These are phyloP conservation scores for Salvia splendens DNA, from an alignment of 257 asterid genomes.

Conservation along the genomic window DNA sequence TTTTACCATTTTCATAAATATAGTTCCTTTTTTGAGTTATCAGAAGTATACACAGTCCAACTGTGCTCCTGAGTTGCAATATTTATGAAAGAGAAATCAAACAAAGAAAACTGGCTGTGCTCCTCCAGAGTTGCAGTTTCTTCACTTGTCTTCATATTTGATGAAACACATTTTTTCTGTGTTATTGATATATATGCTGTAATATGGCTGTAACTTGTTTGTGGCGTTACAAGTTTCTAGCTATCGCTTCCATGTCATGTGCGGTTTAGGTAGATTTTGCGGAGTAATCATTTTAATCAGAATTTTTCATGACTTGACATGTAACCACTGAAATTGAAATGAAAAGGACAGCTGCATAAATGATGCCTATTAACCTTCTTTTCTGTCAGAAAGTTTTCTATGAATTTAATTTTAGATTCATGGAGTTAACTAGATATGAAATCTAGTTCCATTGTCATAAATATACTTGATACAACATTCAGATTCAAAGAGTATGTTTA, in stretches of 20 bases:
- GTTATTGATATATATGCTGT: constrained; percentile 16
- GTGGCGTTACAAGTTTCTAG: neutral
- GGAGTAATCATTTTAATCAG: neutral
- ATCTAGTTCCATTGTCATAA: constrained; percentile 7
- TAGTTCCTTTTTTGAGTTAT: constrained; percentile 21
- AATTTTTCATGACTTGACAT: constrained; percentile 18
- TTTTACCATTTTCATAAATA: neutral
- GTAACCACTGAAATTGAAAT: neutral
- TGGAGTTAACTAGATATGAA: constrained; percentile 18
- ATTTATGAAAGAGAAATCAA: neutral
- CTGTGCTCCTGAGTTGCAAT: constrained; percentile 16
- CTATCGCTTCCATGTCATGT: neutral
- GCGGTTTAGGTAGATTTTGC: constrained; percentile 5
- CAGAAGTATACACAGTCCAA: constrained; percentile 16
- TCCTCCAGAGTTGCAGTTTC: constrained; percentile 7
- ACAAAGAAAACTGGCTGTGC: neutral
- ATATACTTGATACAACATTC: neutral
- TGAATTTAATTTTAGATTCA: constrained; percentile 16
- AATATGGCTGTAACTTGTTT: constrained; percentile 1
- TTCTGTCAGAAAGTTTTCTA: constrained; percentile 12
- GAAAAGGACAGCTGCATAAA: neutral
- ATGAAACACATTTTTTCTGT: constrained; percentile 29
- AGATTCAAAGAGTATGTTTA: constrained; percentile 14
- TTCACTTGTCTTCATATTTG: constrained; percentile 24
- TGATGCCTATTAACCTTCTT: neutral